Percentiles rank a stretch among this genome's conserved stretches.
phyloP scores from a whole-genome alignment of 495 filamentous ascomycete genomes.

The Neurospora africana region DNA sequence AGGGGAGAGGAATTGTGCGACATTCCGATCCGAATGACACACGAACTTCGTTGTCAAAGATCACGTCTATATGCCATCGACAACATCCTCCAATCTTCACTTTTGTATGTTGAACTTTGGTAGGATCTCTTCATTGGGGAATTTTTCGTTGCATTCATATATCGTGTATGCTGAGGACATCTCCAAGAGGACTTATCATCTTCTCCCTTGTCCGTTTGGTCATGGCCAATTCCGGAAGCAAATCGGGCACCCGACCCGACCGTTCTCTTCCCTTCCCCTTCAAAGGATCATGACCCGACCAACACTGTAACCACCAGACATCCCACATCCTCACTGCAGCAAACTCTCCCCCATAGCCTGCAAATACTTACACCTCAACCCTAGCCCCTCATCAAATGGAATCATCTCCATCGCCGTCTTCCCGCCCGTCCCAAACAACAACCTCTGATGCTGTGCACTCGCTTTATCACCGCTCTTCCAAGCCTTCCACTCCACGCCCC shows the following conservation, averaged over 20 bases:
- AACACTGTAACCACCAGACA: neutral
- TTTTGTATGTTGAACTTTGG: neutral
- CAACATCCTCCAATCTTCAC: neutral
- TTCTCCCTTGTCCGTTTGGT: neutral
- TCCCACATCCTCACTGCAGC: neutral
- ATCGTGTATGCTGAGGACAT: neutral
- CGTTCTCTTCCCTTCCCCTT: neutral
- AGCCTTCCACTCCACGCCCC: constrained; percentile 19
- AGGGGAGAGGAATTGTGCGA: neutral
- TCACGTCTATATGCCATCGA: neutral
- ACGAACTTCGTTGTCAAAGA: neutral
- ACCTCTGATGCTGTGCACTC: constrained; percentile 24
- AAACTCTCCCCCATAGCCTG: neutral
- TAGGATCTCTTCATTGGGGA: neutral
- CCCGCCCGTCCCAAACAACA: constrained; percentile 45
- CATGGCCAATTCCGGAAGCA: neutral
- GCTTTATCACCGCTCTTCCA: constrained; percentile 9
- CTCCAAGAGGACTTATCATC: neutral
- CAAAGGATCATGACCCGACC: neutral
- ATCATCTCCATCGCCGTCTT: constrained; percentile 44
- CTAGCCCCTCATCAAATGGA: constrained; percentile 33
- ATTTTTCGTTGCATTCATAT: neutral
- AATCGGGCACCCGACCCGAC: neutral
- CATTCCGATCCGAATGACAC: neutral
- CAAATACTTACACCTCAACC: constrained; percentile 43